Evolutionary conservation across 2,329 filamentous ascomycete genomes (phyloP).

Genomic region (Decorospora gaudefroyi): DNA sequence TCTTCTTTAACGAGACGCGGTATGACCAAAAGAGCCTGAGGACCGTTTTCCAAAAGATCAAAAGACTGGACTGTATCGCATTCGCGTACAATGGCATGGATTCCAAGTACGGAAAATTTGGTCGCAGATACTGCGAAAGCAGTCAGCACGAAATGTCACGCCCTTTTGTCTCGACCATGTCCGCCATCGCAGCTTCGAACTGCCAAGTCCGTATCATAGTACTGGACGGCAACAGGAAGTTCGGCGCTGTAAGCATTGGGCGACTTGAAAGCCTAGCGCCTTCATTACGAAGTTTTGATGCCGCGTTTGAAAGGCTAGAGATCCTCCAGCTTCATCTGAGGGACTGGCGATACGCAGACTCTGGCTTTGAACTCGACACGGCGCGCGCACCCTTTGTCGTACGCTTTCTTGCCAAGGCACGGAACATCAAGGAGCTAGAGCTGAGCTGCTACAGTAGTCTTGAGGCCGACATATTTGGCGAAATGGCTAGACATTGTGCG

Average conservation of each 20-base stretch:
- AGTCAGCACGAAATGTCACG: slow-evolving; percentile 37
- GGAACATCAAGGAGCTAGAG: slow-evolving; percentile 19
- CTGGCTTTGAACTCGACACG: slow-evolving; percentile 28
- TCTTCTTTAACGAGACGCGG: slow-evolving; percentile 36
- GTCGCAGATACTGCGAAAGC: slow-evolving; percentile 24
- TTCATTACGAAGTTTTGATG: slow-evolving; percentile 16
- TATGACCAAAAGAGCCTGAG: slow-evolving; percentile 28
- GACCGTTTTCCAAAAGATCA: slow-evolving; percentile 21
- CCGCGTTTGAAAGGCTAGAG: slow-evolving; percentile 20
- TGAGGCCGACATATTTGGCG: slow-evolving; percentile 28
- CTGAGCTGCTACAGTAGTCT: slow-evolving; percentile 34
- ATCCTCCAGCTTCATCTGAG: slow-evolving; percentile 31
- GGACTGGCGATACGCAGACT: slow-evolving; percentile 34
- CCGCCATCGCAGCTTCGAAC: slow-evolving; percentile 22
- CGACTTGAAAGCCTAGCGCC: slow-evolving; percentile 27
- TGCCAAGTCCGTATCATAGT: slow-evolving; percentile 17
- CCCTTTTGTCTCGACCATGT: slow-evolving; percentile 34
- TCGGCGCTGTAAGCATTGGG: slow-evolving; percentile 30
- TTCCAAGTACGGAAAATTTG: slow-evolving; percentile 18
- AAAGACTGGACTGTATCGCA: slow-evolving; percentile 7
- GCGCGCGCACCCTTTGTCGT: slow-evolving; percentile 32
- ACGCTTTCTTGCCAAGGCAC: slow-evolving; percentile 33
- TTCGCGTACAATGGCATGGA: slow-evolving; percentile 25
- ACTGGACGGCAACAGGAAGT: background rate
- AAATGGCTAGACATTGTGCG: slow-evolving; percentile 29